These are phyloP conservation scores for Crithidia brevicula DNA, from an alignment of 208 protist species.

Conservation along the genomic window DNA sequence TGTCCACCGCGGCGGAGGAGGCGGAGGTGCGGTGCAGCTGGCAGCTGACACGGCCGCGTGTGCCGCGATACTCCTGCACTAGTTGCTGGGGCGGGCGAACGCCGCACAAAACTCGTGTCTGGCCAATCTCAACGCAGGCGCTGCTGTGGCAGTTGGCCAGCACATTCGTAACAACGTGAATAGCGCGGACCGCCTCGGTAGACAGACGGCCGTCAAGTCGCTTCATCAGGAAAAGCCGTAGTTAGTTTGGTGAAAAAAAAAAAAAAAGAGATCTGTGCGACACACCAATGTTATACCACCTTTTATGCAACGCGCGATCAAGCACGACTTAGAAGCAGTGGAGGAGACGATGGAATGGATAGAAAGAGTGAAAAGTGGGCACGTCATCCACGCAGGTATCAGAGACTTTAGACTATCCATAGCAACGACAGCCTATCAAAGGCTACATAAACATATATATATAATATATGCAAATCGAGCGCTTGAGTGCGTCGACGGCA, in stretches of 20 bases:
- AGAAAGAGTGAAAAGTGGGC: too few species aligned
- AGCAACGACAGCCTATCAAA: too few species aligned
- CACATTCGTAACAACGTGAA: slow-evolving; percentile 72
- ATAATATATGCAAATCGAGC: neutral
- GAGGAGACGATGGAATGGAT: too few species aligned
- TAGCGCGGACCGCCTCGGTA: slow-evolving; percentile 53
- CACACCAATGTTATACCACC: too few species aligned
- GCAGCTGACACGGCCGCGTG: slow-evolving; percentile 69
- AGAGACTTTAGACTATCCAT: too few species aligned
- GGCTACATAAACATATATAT: neutral
- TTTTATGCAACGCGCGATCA: too few species aligned
- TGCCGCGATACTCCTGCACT: slow-evolving; percentile 82
- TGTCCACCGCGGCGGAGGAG: slow-evolving; percentile 31
- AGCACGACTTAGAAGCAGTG: too few species aligned
- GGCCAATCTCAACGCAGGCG: slow-evolving; percentile 77
- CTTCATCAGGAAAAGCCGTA: slow-evolving; percentile 28
- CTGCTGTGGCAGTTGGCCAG: slow-evolving; percentile 84
- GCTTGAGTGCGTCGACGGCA: too few species aligned
- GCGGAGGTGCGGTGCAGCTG: slow-evolving; percentile 49
- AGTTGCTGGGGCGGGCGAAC: slow-evolving; percentile 88
- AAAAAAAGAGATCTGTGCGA: neutral
- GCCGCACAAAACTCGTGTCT: slow-evolving; percentile 79
- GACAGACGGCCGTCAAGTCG: slow-evolving; percentile 35
- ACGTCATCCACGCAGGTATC: too few species aligned
- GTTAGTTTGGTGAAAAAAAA: too few species aligned